These are phyloP conservation scores for Porogramme epimiltina DNA, from an alignment of 1,284 basidiomycete species.

Conservation along the genomic window DNA sequence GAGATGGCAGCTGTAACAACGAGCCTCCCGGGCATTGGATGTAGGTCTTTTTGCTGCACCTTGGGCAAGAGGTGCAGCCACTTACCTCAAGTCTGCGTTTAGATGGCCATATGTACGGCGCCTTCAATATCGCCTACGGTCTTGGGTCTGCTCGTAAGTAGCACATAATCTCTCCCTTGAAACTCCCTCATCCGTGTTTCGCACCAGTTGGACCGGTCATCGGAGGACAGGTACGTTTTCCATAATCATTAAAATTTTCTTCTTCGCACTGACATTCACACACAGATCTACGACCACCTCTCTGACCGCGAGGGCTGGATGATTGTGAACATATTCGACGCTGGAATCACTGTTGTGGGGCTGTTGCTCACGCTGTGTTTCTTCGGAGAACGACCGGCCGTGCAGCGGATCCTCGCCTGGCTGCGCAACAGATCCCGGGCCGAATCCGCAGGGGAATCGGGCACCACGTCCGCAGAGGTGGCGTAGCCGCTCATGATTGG, in stretches of 20 bases:
- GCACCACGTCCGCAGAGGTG: too few species aligned
- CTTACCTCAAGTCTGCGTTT: not conserved
- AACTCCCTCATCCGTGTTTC: constrained; percentile 4
- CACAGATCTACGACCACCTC: constrained; percentile 58
- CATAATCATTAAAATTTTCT: not conserved
- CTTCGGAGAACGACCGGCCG: constrained; percentile 40
- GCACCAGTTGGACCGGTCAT: constrained; percentile 64
- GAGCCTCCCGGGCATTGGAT: constrained; percentile 62
- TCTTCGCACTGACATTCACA: not conserved
- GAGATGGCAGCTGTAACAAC: constrained; percentile 64
- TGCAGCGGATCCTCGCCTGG: not conserved
- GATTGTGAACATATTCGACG: constrained; percentile 49
- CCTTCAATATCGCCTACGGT: constrained; percentile 70
- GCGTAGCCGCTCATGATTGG: too few species aligned
- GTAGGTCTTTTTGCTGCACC: constrained; percentile 40
- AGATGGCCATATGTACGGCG: constrained; percentile 70
- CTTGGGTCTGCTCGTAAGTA: constrained; percentile 54
- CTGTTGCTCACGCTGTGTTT: constrained; percentile 43
- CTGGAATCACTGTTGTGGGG: constrained; percentile 43
- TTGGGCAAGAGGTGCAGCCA: not conserved
- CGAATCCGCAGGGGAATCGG: too few species aligned
- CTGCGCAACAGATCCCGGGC: not conserved
- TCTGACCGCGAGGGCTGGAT: constrained; percentile 51
- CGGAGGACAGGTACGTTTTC: constrained; percentile 57
- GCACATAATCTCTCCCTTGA: constrained; percentile 1